These are phyloP conservation scores for Xylaria sp. DNA, from an alignment of 2,329 filamentous ascomycete genomes.

Conservation along the genomic window DNA sequence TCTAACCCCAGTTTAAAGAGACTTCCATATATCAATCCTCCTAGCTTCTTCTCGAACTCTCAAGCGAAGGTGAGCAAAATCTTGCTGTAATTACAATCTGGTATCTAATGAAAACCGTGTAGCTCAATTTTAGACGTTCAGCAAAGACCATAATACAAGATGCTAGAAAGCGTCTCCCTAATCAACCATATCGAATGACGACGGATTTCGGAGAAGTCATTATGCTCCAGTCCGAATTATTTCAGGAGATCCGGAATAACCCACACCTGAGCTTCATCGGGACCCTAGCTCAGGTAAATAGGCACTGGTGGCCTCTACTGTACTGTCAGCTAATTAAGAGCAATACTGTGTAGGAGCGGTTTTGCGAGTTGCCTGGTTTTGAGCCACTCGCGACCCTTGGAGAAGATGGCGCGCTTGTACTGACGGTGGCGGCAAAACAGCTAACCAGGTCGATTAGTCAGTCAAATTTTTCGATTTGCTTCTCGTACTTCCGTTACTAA, in stretches of 20 bases:
- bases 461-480: neutral
- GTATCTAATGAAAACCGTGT: neutral
- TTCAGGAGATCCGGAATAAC: conserved; percentile 23
- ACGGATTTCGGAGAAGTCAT: conserved; percentile 24
- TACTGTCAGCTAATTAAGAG: neutral
- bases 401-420: conserved; percentile 4
- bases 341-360: conserved; percentile 11
- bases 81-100: neutral
- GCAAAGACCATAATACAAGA: conserved; percentile 15
- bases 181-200: conserved; percentile 24
- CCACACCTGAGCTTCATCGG: conserved; percentile 17
- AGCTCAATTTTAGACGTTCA: conserved; percentile 13
- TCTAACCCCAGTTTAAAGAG: conserved; percentile 20
- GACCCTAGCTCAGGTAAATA: conserved; percentile 13
- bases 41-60: conserved; percentile 10
- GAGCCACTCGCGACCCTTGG: conserved; percentile 17
- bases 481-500: neutral
- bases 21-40: conserved; percentile 18
- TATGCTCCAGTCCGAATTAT: conserved; percentile 19
- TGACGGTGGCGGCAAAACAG: conserved; percentile 22
- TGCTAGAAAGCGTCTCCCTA: conserved; percentile 16
- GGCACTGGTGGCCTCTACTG: neutral
- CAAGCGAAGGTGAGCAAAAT: conserved; percentile 13
- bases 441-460: conserved; percentile 23
- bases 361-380: conserved; percentile 24